Base-by-base conservation (phyloP, 495 filamentous ascomycete species). In the Wilcoxina mikolae region DNA sequence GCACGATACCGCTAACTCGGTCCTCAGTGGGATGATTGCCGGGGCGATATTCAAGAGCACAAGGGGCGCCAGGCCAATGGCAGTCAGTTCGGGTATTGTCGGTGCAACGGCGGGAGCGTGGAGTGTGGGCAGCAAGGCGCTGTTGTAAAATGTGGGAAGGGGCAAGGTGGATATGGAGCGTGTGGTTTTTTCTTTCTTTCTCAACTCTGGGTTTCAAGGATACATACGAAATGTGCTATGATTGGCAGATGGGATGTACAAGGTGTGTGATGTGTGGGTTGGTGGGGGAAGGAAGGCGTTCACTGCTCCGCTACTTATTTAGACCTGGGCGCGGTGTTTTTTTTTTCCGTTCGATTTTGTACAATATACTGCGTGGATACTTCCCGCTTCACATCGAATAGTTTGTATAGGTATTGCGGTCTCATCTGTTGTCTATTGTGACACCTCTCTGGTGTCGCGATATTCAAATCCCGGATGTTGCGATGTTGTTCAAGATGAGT, bases 1-100 rank as follows among this genome's bases (percentile, higher is more conserved):
- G 73, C 89, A 96, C 59, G 91, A 98, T 65, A 72, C 85, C 3
- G 76, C 84, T 48, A 96, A 96, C 70, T 89, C 86, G 50, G 76
- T 98, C 54, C 67, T 76, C 20, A 88, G 89, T 2, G 91, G 91
- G 41, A 83, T 73, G 3, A 62, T 98, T 55, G 91, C 87, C 62
- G 91, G 91, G 44, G 87, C 87, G 79, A 56, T 96, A 29, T 98
- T 95, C 72, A 96, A 94, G 78, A 90, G 87, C 62, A 95, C 93
- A 15, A 78, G 83, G 63, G 91, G 91, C 10, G 31, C 89, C 26
- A 79, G 81, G 73, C 87, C 87, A 23, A 95, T 96, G 88, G 71
- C 87, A 75, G 91, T 94, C 62, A 93, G 85, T 26, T 84, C 87
- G 31, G 82, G 82, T 57, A 79, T 98, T 48, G 87, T 95, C 55